Evolutionary conservation across 805 yeast genomes (phyloP), one percentile per base, ranked within the genome.

Genomic region (Yarrowia yakushimensis): DNA sequence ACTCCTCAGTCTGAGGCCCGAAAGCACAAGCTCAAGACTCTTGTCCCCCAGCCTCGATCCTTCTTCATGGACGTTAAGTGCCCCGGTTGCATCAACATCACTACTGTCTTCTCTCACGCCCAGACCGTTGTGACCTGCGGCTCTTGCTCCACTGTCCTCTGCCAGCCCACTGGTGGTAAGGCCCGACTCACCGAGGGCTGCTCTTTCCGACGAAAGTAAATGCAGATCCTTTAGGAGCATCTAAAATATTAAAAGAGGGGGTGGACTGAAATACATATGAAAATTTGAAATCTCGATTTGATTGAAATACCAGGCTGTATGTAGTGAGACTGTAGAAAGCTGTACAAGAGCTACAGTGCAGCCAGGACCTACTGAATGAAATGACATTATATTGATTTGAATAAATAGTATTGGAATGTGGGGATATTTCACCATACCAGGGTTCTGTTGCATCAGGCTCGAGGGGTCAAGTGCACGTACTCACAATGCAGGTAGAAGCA

Each of bases 151-250:
- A 90, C 97, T 71, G 97, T 94, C 70, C 88, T 94, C 78, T 92
- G 98, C 83, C 87, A 94, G 77, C 99, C 99, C 79, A 88, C 97
- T 71, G 99, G 99, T 85, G 99, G 99, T 85, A 94, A 94, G 86
- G 97, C 98, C 77, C 91, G 88, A 82, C 86, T 94, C 79, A 91
- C 98, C 73, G 99, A 96, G 84, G 99, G 99, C 81, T 89, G 96
- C 78, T 94, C 99, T 75, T 94, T 91, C 94, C 91, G 98, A 88
- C 90, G 90, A 83, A 94, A 93, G 90, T 93, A 90, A 87, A 64
- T 36, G 62, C 61, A 39, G 20, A 18, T 11, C 30, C 42, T 34
- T 17, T 12, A 20, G 59, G 59, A 52, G 59, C 59, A 52, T 52
- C 23, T 52, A 52, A 52, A 52, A 52, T 52, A 52, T 52, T 52